A percentile compares a stretch with the other conserved stretches of the same genome.
These are phyloP conservation scores for Prinsepia uniflora DNA, from an alignment of 306 rosid genomes.

Conservation along the genomic window DNA sequence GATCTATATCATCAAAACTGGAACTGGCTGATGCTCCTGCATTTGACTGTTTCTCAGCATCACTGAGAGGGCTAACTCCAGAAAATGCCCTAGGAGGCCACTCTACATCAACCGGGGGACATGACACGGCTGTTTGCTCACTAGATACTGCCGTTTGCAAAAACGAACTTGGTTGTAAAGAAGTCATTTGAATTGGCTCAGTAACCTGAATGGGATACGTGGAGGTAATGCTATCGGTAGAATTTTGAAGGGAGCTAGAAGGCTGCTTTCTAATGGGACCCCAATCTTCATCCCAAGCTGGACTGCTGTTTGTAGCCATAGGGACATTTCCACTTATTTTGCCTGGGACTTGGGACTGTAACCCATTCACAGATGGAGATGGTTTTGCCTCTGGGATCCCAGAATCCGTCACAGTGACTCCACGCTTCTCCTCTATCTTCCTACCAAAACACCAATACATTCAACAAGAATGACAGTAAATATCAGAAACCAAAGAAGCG, in stretches of 20 bases:
- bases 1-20: constrained; percentile 59
- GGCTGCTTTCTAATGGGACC: constrained; percentile 42
- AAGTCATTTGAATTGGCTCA: constrained; percentile 39
- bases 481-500: background rate
- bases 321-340: constrained; percentile 36
- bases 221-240: constrained; percentile 30
- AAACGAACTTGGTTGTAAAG: constrained; percentile 36
- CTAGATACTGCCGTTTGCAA: constrained; percentile 38
- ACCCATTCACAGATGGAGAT: constrained; percentile 49
- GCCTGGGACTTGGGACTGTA: constrained; percentile 41
- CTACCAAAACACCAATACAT: constrained; percentile 38
- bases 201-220: constrained; percentile 31
- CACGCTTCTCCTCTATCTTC: constrained; percentile 92
- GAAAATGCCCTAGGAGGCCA: constrained; percentile 81
- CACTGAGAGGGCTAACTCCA: constrained; percentile 44
- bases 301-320: constrained; percentile 44
- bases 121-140: constrained; percentile 57
- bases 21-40: constrained; percentile 57
- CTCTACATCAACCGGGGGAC: constrained; percentile 80
- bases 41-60: constrained; percentile 46
- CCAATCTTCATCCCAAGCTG: constrained; percentile 98
- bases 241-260: constrained; percentile 36
- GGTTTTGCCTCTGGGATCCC: constrained; percentile 64
- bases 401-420: constrained; percentile 74
- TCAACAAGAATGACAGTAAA: constrained; percentile 3